Evolutionary conservation across 495 filamentous ascomycete genomes (phyloP).

Genomic region (Hyaloscypha variabilis): DNA sequence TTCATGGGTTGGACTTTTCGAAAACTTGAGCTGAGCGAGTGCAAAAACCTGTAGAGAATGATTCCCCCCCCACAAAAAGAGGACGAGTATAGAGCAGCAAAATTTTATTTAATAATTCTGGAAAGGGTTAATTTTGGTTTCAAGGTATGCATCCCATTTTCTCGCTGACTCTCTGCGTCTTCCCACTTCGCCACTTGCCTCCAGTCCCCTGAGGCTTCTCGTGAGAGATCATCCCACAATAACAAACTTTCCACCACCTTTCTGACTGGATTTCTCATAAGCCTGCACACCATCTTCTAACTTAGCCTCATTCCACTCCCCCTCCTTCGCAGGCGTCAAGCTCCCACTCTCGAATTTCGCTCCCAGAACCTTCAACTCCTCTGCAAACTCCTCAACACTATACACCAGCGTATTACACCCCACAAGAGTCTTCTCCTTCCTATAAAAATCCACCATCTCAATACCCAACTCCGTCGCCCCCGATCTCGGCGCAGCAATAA

Average conservation of each 20-base stretch:
- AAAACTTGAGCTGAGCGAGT: no score
- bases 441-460: constrained; percentile 36
- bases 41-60: no score
- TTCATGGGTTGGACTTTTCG: no score
- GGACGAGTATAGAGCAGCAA: no score
- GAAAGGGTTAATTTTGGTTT: no score
- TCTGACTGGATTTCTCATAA: constrained; percentile 28
- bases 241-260: constrained; percentile 28
- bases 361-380: constrained; percentile 20
- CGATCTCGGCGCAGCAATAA: constrained; percentile 35
- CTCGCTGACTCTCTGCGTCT: no score
- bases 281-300: constrained; percentile 25
- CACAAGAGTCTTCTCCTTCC: constrained; percentile 34
- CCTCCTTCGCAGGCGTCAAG: constrained; percentile 24
- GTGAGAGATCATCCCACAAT: constrained; percentile 8
- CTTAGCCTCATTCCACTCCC: constrained; percentile 32
- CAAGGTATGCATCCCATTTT: no score
- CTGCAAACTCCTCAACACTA: constrained; percentile 27
- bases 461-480: constrained; percentile 33
- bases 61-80: no score
- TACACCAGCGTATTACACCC: constrained; percentile 35
- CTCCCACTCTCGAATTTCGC: constrained; percentile 32
- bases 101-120: no score
- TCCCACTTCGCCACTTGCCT: no score
- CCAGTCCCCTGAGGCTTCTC: neutral